These are phyloP conservation scores for Caloboletus inedulis DNA, from an alignment of 1,284 basidiomycete genomes.

Conservation along the genomic window DNA sequence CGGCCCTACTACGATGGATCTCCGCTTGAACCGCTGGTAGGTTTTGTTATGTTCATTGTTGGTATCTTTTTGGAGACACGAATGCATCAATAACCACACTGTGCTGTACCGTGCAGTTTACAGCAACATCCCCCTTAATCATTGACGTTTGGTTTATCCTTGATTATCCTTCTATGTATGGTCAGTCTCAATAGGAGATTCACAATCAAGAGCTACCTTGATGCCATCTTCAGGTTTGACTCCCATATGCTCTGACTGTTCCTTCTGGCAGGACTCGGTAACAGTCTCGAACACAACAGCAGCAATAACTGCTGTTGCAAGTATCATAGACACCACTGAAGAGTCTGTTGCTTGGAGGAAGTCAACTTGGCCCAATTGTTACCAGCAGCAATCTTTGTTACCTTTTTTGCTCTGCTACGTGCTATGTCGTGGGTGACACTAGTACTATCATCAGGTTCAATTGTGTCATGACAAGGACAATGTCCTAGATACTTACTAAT, in stretches of 20 bases:
- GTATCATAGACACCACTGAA: slow-evolving; percentile 2
- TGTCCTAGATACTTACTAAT: slow-evolving; percentile 25
- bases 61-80: neutral
- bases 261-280: slow-evolving; percentile 6
- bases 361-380: neutral
- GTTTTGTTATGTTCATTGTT: neutral
- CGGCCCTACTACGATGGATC: neutral
- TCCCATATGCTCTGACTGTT: neutral
- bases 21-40: neutral
- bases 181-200: neutral
- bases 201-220: neutral
- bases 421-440: neutral
- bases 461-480: too few relatives aligned
- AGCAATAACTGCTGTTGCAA: slow-evolving; percentile 14
- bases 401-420: neutral
- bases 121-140: neutral
- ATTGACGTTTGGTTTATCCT: neutral
- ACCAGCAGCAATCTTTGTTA: neutral
- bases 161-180: too few relatives aligned
- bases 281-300: slow-evolving; percentile 13
- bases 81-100: neutral
- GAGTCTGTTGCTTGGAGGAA: slow-evolving; percentile 9
- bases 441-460: too few relatives aligned
- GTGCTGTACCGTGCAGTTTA: neutral
- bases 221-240: neutral